These are phyloP conservation scores for Epichloe amarillans DNA, from an alignment of 2,329 filamentous ascomycete genomes.

Conservation along the genomic window DNA sequence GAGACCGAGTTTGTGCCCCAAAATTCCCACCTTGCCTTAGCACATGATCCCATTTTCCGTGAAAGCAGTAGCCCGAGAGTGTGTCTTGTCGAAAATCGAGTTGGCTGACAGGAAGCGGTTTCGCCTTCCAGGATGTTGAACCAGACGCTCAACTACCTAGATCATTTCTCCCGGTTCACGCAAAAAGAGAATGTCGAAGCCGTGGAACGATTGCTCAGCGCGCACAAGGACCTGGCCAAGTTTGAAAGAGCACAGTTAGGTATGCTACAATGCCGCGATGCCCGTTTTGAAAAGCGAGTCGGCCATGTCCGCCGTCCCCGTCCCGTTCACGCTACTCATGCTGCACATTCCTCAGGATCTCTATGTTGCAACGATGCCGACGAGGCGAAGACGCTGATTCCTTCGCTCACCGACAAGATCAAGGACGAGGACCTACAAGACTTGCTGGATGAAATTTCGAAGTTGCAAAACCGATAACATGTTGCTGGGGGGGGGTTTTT, in stretches of 20 bases:
- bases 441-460: constrained; percentile 80
- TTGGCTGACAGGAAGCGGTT: constrained; percentile 5
- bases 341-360: constrained; percentile 45
- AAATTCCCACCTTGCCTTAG: not conserved
- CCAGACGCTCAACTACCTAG: constrained; percentile 85
- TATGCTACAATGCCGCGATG: constrained; percentile 24
- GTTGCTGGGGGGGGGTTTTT: no score
- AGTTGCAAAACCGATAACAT: constrained; percentile 41
- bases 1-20: constrained; percentile 58
- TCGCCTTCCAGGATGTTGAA: constrained; percentile 49
- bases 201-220: constrained; percentile 75
- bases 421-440: constrained; percentile 78
- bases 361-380: constrained; percentile 86
- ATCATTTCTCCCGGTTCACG: constrained; percentile 92
- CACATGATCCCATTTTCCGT: no score
- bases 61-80: no score
- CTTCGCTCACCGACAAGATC: constrained; percentile 79
- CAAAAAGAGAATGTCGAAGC: constrained; percentile 87
- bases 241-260: constrained; percentile 91
- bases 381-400: constrained; percentile 92
- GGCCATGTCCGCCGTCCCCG: no score
- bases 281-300: no score
- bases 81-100: not conserved
- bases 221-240: constrained; percentile 67
- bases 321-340: not conserved